phyloP scores from a whole-genome alignment of 1,284 basidiomycete genomes.

The Termitomyces sp. region DNA sequence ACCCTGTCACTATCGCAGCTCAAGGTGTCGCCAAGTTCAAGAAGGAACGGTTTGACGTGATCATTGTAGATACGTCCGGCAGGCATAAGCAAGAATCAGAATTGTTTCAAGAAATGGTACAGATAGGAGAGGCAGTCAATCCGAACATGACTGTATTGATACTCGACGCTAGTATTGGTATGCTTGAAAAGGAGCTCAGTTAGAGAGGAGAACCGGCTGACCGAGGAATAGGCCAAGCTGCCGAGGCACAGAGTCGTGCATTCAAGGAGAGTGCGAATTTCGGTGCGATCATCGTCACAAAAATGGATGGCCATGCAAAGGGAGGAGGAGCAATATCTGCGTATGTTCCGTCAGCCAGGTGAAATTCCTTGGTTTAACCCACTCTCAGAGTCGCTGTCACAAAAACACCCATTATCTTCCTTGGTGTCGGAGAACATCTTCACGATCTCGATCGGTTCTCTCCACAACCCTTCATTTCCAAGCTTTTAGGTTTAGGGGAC shows the following conservation, averaged over 20 bases:
- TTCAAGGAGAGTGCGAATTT: slow-evolving; percentile 99
- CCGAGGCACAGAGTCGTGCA: slow-evolving; percentile 91
- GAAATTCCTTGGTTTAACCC: slow-evolving; percentile 11
- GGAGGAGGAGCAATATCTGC: slow-evolving; percentile 99
- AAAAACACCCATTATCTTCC: slow-evolving; percentile 97
- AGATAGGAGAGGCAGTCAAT: slow-evolving; percentile 89
- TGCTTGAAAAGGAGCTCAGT: slow-evolving; percentile 3
- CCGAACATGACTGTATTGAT: slow-evolving; percentile 92
- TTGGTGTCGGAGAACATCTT: slow-evolving; percentile 96
- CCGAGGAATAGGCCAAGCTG: slow-evolving; percentile 79
- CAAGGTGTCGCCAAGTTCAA: slow-evolving; percentile 97
- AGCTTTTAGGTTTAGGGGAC: slow-evolving; percentile 93
- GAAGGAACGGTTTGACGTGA: slow-evolving; percentile 96
- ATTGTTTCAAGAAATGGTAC: slow-evolving; percentile 97
- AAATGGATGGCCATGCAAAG: slow-evolving; percentile 99
- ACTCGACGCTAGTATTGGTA: slow-evolving; percentile 84
- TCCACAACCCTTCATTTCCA: slow-evolving; percentile 96
- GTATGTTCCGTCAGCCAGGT: slow-evolving; percentile 44
- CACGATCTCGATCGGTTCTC: slow-evolving; percentile 95
- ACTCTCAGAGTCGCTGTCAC: slow-evolving; percentile 87
- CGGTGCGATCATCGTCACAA: slow-evolving; percentile 98
- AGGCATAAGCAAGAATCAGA: slow-evolving; percentile 97
- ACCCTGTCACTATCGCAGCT: slow-evolving; percentile 92
- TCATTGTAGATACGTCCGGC: slow-evolving; percentile 98
- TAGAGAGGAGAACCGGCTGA: neutral